These are phyloP conservation scores for Epichloe scottii DNA, from an alignment of 2,329 filamentous ascomycete genomes.

Conservation along the genomic window DNA sequence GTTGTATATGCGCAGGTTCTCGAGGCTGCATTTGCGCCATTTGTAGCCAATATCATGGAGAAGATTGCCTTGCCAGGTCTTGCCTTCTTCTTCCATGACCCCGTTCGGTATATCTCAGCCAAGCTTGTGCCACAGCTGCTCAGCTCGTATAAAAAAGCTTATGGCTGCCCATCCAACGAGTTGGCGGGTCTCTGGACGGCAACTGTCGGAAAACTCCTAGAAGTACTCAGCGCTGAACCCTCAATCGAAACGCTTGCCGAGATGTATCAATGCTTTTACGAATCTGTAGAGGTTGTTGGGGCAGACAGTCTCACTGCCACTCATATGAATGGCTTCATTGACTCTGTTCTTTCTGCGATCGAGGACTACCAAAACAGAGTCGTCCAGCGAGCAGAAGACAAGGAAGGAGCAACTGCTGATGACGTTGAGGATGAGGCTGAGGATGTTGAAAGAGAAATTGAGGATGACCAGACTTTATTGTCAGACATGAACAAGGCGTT, in stretches of 20 bases:
- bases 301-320: conserved; percentile 65
- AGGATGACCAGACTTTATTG: conserved; percentile 91
- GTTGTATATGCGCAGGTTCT: conserved; percentile 95
- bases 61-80: conserved; percentile 89
- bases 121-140: conserved; percentile 89
- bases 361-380: conserved; percentile 90
- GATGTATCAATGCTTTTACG: conserved; percentile 99
- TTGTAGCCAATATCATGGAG: conserved; percentile 87
- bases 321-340: conserved; percentile 81
- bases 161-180: conserved; percentile 67
- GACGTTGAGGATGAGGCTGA: conserved; percentile 86
- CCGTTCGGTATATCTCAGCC: conserved; percentile 85
- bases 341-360: conserved; percentile 70
- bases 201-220: conserved; percentile 81
- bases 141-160: conserved; percentile 86
- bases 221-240: conserved; percentile 86
- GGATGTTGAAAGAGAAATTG: conserved; percentile 78
- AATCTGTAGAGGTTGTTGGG: conserved; percentile 88
- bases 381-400: conserved; percentile 69
- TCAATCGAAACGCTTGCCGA: conserved; percentile 93
- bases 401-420: conserved; percentile 57
- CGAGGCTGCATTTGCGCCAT: conserved; percentile 84
- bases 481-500: conserved; percentile 99
- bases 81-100: conserved; percentile 98
- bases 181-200: conserved; percentile 72